A percentile compares a stretch with the other conserved stretches of the same genome.
Evolutionary conservation across 2,329 filamentous ascomycete species (phyloP).

Genomic region (Diaporthe australafricana): DNA sequence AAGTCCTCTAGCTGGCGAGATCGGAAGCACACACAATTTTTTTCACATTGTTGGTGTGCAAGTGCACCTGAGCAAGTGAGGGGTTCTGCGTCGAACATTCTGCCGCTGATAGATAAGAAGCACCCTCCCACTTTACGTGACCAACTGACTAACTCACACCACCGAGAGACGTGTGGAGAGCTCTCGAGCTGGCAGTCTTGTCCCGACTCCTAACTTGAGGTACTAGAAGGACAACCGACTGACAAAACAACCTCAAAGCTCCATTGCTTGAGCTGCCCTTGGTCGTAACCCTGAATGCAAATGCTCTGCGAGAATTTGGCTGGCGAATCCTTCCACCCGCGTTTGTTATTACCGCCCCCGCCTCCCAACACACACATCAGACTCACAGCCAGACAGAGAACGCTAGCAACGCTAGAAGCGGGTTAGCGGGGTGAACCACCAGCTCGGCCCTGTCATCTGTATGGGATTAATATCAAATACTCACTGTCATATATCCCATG

Average conservation of each 20-base stretch:
- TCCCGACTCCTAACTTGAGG: no score
- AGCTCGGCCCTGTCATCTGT: conserved; percentile 2
- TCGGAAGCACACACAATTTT: not conserved
- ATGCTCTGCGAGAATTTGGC: not conserved
- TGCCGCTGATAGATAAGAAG: conserved; percentile 4
- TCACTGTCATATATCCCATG: not conserved
- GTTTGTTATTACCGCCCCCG: no score
- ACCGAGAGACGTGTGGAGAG: not conserved
- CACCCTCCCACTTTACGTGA: not conserved
- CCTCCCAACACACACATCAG: no score
- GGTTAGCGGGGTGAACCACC: not conserved
- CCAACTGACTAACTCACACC: conserved; percentile 20
- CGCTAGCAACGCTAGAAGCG: not conserved
- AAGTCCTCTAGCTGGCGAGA: not conserved
- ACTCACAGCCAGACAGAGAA: no score
- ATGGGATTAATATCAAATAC: conserved; percentile 4
- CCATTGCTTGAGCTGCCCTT: no score
- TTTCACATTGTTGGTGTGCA: not conserved
- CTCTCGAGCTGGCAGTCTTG: no score
- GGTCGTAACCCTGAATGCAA: no score
- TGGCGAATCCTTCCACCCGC: not conserved
- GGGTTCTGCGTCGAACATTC: conserved; percentile 6
- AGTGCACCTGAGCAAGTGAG: not conserved
- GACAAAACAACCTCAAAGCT: fast-evolving
- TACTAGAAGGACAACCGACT: not conserved